Conservation (phyloP, 2,329 filamentous ascomycete genomes). For the Colletotrichum sp. region DNA sequence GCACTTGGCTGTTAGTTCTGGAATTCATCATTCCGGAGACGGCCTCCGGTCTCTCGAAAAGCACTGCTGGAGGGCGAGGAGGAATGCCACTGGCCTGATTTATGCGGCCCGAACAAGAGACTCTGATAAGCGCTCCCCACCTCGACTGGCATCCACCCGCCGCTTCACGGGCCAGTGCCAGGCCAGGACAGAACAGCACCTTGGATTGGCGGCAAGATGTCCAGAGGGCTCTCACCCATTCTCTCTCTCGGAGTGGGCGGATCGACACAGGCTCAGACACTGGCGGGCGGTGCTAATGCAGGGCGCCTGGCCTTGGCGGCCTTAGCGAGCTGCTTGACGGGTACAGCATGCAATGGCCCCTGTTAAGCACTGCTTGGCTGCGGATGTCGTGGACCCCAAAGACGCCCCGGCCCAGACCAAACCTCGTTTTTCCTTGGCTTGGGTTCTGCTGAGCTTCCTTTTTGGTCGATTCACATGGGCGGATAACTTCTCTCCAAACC, state of each 20-base stretch:
- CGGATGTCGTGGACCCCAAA: conserved; percentile 3
- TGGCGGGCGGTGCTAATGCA: conserved; percentile 14
- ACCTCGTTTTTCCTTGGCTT: background rate
- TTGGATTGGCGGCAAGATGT: background rate
- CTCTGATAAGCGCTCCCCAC: background rate
- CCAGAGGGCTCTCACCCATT: background rate
- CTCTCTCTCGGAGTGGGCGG: background rate
- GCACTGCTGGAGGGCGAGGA: background rate
- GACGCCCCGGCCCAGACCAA: background rate
- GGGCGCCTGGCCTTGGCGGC: conserved; percentile 17
- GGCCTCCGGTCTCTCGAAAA: background rate
- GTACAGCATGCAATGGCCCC: conserved; percentile 10
- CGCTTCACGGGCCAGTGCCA: background rate
- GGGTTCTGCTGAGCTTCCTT: background rate
- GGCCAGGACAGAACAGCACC: background rate
- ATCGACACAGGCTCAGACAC: conserved; percentile 15
- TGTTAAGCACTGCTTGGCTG: background rate
- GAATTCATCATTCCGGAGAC: conserved; percentile 4
- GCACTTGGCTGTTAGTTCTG: background rate
- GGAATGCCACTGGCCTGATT: conserved; percentile 5
- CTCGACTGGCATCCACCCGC: background rate
- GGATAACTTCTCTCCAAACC: background rate
- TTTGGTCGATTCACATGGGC: background rate
- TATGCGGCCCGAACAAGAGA: background rate
- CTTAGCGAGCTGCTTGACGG: conserved; percentile 12